Percentiles rank a stretch among this genome's conserved stretches.
Evolutionary conservation across 2,329 filamentous ascomycete species (phyloP).

Genomic region (Epichloe bromicola): DNA sequence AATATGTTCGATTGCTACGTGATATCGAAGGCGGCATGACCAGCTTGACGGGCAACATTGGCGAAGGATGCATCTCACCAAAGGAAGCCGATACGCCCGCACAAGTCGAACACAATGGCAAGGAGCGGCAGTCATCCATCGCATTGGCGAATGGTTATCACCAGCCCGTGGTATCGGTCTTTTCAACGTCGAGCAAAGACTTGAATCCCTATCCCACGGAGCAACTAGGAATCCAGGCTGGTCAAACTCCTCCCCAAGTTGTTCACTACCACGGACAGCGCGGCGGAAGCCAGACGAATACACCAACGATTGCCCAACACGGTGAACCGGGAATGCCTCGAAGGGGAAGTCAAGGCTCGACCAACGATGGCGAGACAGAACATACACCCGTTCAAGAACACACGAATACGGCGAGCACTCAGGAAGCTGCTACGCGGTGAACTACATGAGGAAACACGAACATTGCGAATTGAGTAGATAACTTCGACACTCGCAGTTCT

Average conservation of each 20-base stretch:
- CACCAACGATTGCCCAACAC: constrained; percentile 42
- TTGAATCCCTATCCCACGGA: constrained; percentile 56
- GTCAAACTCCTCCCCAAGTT: constrained; percentile 51
- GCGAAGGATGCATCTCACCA: constrained; percentile 37
- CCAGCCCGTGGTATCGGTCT: constrained; percentile 54
- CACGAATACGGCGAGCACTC: constrained; percentile 9
- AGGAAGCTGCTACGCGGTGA: constrained; percentile 5
- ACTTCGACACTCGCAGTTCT: background rate
- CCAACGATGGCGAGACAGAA: constrained; percentile 26
- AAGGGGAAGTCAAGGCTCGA: constrained; percentile 35
- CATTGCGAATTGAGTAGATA: no score
- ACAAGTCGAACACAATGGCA: constrained; percentile 40
- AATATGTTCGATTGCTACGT: constrained; percentile 82
- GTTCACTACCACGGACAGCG: constrained; percentile 55
- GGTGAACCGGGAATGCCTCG: constrained; percentile 34
- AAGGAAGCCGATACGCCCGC: constrained; percentile 48
- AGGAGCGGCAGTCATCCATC: constrained; percentile 33
- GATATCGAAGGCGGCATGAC: constrained; percentile 87
- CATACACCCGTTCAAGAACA: constrained; percentile 24
- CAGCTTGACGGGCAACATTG: constrained; percentile 50
- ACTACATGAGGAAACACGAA: background rate
- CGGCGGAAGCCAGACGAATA: constrained; percentile 54
- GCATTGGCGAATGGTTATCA: constrained; percentile 48
- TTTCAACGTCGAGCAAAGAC: constrained; percentile 58
- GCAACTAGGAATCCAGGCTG: constrained; percentile 47